Evolutionary conservation across 2,329 filamentous ascomycete species (phyloP).

Genomic region (Fusarium sp.): DNA sequence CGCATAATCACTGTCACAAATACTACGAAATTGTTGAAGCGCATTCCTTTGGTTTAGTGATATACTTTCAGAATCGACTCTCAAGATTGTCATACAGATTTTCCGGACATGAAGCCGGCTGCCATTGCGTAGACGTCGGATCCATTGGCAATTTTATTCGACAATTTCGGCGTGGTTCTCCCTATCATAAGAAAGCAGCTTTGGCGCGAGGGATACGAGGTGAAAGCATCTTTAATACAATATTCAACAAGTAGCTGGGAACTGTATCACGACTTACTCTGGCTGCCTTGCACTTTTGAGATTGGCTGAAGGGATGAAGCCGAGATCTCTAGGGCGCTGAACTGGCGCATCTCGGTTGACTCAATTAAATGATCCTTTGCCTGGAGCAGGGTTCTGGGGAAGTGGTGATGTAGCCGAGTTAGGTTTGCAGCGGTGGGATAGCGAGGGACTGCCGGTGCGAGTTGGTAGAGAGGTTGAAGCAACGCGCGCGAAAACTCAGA

Average conservation of each 20-base stretch:
- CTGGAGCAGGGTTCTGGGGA: background rate
- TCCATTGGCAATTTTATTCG: background rate
- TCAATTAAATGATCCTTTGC: background rate
- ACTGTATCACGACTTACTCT: background rate
- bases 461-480: fast-evolving
- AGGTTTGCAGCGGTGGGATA: too few relatives aligned
- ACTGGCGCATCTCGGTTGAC: background rate
- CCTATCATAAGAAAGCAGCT: too few relatives aligned
- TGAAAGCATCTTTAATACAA: background rate
- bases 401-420: background rate
- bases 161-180: background rate
- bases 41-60: background rate
- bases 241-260: background rate
- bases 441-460: too few relatives aligned
- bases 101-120: background rate
- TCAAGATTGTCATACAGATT: background rate
- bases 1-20: background rate
- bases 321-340: background rate
- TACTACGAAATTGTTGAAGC: background rate
- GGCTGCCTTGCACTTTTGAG: background rate
- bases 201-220: background rate
- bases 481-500: fast-evolving
- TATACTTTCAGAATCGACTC: background rate
- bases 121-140: background rate
- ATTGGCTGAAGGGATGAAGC: background rate